Conservation (phyloP, 768 basidiomycete species). For the Suillus clintonianus region DNA sequence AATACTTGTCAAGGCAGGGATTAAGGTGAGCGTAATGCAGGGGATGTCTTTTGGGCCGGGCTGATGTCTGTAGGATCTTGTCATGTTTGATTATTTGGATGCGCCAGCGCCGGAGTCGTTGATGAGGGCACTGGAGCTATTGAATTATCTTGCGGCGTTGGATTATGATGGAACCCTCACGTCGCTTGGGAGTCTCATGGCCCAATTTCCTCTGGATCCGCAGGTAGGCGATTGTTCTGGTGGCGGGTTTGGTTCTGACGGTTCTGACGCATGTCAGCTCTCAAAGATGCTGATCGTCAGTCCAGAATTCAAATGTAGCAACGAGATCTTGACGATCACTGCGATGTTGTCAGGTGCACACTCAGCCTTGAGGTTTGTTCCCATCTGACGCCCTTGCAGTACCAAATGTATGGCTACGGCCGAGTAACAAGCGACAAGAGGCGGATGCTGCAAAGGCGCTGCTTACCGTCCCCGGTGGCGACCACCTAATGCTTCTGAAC, state of each 20-base stretch:
- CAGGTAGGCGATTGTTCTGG: constrained; percentile 53
- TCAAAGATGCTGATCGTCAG: constrained; percentile 93
- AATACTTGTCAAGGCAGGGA: constrained; percentile 91
- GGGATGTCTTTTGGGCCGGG: not conserved
- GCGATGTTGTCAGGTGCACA: constrained; percentile 88
- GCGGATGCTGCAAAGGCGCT: constrained; percentile 91
- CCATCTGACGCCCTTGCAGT: constrained; percentile 33
- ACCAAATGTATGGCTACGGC: constrained; percentile 93
- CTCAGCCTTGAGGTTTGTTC: not conserved
- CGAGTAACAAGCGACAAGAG: constrained; percentile 83
- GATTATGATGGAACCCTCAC: constrained; percentile 95
- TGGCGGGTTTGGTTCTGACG: not conserved
- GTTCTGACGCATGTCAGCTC: constrained; percentile 40
- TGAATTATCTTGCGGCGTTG: constrained; percentile 90
- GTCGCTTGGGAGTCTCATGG: constrained; percentile 86
- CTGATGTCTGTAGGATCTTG: constrained; percentile 58
- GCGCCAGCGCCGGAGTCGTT: constrained; percentile 95
- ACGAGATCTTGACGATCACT: constrained; percentile 92
- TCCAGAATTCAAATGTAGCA: constrained; percentile 94
- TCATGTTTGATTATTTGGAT: constrained; percentile 86
- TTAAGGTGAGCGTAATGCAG: constrained; percentile 56
- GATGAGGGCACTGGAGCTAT: constrained; percentile 92
- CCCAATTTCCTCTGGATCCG: constrained; percentile 98
- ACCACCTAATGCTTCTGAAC: constrained; percentile 92
- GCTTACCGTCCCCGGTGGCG: constrained; percentile 92